phyloP scores from a whole-genome alignment of 1,139 yeast genomes.

The Candida tetrigidarum region DNA sequence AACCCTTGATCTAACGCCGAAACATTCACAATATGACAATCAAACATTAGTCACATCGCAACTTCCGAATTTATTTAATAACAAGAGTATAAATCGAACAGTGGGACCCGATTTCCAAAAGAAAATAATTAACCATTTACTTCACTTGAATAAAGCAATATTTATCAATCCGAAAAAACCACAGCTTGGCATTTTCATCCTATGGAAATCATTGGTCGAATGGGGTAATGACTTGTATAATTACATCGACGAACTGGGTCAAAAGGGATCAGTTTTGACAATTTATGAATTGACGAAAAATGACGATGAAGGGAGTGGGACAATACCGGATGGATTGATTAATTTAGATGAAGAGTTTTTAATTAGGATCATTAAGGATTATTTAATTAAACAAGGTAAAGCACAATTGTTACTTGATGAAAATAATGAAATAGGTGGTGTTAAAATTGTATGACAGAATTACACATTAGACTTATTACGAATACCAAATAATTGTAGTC shows the following conservation, averaged over 20 bases:
- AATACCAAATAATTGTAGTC: too few species aligned
- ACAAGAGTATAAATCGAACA: conserved; percentile 51
- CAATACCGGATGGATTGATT: conserved; percentile 60
- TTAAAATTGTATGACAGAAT: conserved; percentile 52
- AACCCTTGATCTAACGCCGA: conserved; percentile 33
- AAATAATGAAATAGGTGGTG: conserved; percentile 62
- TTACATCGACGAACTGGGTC: conserved; percentile 72
- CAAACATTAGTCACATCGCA: conserved; percentile 22
- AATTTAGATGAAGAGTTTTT: conserved; percentile 65
- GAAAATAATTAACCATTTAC: conserved; percentile 62
- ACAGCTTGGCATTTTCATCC: conserved; percentile 54
- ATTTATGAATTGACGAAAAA: conserved; percentile 77
- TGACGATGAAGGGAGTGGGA: conserved; percentile 45
- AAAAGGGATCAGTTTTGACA: conserved; percentile 76
- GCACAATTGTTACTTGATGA: conserved; percentile 69
- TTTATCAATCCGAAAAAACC: conserved; percentile 50
- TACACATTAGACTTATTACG: too few species aligned
- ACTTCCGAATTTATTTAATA: conserved; percentile 48
- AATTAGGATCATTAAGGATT: conserved; percentile 54
- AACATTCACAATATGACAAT: conserved; percentile 29
- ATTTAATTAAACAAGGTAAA: conserved; percentile 66
- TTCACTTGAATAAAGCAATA: conserved; percentile 53
- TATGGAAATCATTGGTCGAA: conserved; percentile 74
- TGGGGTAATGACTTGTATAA: conserved; percentile 66
- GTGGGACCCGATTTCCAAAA: conserved; percentile 59